Evolutionary conservation across 805 yeast genomes (phyloP).

Genomic region (Ogataea methanolica): DNA sequence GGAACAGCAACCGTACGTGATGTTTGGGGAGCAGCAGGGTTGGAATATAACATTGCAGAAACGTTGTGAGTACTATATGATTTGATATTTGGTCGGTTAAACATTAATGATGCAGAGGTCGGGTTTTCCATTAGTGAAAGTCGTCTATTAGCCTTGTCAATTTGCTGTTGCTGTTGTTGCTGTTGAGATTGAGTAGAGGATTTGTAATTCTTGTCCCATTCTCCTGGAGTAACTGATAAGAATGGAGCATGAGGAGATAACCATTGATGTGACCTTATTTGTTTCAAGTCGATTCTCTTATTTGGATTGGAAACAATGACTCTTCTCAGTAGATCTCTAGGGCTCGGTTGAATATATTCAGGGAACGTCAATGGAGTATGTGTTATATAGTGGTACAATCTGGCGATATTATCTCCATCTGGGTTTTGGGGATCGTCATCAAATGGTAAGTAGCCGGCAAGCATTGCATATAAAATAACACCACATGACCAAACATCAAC

Average conservation of each 20-base stretch:
- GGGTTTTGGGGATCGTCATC: conserved; percentile 97
- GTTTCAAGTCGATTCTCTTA: conserved; percentile 62
- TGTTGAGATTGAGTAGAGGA: conserved; percentile 28
- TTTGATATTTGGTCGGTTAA: conserved; percentile 28
- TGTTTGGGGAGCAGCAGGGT: conserved; percentile 66
- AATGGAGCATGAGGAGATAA: conserved; percentile 77
- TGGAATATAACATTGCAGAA: conserved; percentile 36
- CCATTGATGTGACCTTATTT: conserved; percentile 84
- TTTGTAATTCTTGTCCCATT: conserved; percentile 74
- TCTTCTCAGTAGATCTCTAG: conserved; percentile 83
- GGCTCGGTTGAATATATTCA: conserved; percentile 83
- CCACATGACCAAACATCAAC: conserved; percentile 98
- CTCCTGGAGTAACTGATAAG: conserved; percentile 77
- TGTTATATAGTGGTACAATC: conserved; percentile 87
- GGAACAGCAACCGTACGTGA: conserved; percentile 36
- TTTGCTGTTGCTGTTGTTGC: conserved; percentile 10
- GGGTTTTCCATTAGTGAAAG: conserved; percentile 42
- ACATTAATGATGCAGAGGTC: conserved; percentile 36
- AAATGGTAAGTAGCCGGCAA: conserved; percentile 94
- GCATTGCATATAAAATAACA: conserved; percentile 91
- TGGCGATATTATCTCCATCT: conserved; percentile 90
- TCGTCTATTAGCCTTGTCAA: conserved; percentile 30
- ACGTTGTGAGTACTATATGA: conserved; percentile 38
- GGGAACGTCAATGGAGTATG: conserved; percentile 92
- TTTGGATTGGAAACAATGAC: conserved; percentile 83